phyloP scores from a whole-genome alignment of 2,329 filamentous ascomycete species.

The Penicillium fuscoglaucum region DNA sequence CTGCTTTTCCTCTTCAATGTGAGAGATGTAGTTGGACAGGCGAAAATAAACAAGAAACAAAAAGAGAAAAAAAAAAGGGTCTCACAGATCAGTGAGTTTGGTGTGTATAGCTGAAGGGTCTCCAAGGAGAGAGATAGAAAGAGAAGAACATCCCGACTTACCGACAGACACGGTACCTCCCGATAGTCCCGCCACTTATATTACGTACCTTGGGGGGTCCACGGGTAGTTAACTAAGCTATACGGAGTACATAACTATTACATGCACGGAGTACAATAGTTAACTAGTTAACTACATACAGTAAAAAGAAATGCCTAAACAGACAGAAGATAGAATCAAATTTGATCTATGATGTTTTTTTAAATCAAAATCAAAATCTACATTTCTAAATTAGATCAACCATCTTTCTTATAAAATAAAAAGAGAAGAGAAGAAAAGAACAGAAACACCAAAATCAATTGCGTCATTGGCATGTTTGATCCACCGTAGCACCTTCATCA shows the following conservation, averaged over 20 bases:
- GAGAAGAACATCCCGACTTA: conserved; percentile 22
- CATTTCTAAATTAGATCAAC: too few relatives aligned
- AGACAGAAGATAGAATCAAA: neutral
- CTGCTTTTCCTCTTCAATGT: neutral
- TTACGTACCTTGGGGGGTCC: conserved; percentile 3
- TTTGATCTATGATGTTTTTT: too few relatives aligned
- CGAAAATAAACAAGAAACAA: neutral
- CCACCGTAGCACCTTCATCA: conserved; percentile 14
- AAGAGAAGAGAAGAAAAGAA: neutral
- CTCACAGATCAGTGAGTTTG: neutral
- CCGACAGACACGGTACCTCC: conserved; percentile 26
- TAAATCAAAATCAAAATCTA: too few relatives aligned
- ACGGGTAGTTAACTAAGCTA: neutral
- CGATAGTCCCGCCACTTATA: conserved; percentile 16
- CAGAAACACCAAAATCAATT: conserved; percentile 4
- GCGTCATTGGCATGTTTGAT: conserved; percentile 10
- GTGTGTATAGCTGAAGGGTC: neutral
- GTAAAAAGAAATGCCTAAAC: too few relatives aligned
- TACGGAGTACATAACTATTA: too few relatives aligned
- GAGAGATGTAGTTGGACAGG: neutral
- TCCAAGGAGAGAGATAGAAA: neutral
- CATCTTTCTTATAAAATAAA: neutral
- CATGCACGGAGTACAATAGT: too few relatives aligned
- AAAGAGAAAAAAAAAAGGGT: neutral
- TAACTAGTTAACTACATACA: too few relatives aligned